Evolutionary conservation across 805 yeast genomes (phyloP).

Genomic region (Yarrowia alimentaria): DNA sequence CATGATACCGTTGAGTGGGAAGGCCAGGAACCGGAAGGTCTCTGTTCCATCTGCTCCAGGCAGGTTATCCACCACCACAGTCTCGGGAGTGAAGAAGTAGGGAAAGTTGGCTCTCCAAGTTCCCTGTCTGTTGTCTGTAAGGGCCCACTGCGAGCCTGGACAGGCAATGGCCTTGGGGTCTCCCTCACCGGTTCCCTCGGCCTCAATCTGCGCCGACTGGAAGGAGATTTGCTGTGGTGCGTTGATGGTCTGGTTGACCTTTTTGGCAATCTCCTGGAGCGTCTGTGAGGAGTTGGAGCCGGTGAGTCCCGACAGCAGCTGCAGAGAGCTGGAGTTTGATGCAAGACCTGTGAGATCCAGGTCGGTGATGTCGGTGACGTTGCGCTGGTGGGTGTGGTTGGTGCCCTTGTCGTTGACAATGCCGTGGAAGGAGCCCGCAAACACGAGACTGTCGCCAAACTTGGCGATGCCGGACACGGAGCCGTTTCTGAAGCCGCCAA

Average conservation of each 20-base stretch:
- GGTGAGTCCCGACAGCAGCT: slow-evolving; percentile 1
- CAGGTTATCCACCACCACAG: slow-evolving; percentile 69
- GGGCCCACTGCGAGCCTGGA: slow-evolving; percentile 58
- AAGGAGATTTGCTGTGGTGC: slow-evolving; percentile 34
- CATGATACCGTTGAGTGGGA: slow-evolving; percentile 87
- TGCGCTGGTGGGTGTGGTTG: slow-evolving; percentile 15
- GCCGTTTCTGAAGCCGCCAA: slow-evolving; percentile 69
- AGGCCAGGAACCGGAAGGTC: slow-evolving; percentile 67
- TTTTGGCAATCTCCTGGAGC: slow-evolving; percentile 39
- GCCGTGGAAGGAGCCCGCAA: slow-evolving; percentile 73
- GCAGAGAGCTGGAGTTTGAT: slow-evolving; percentile 6
- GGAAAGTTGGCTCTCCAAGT: slow-evolving; percentile 65
- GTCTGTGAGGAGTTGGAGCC: slow-evolving; percentile 53
- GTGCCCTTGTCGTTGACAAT: slow-evolving; percentile 52
- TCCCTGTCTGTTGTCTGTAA: slow-evolving; percentile 51
- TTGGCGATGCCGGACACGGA: slow-evolving; percentile 65
- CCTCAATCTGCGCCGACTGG: slow-evolving; percentile 33
- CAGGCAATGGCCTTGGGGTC: slow-evolving; percentile 49
- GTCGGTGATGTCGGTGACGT: slow-evolving; percentile 28
- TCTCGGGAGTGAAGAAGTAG: slow-evolving; percentile 59
- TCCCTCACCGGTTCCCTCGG: slow-evolving; percentile 31
- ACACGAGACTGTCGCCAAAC: slow-evolving; percentile 52
- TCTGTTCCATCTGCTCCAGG: slow-evolving; percentile 48
- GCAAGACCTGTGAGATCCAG: slow-evolving; percentile 17
- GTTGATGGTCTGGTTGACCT: slow-evolving; percentile 46